phyloP scores from a whole-genome alignment of 768 basidiomycete species.

The Xerocomellus chrysenteron region DNA sequence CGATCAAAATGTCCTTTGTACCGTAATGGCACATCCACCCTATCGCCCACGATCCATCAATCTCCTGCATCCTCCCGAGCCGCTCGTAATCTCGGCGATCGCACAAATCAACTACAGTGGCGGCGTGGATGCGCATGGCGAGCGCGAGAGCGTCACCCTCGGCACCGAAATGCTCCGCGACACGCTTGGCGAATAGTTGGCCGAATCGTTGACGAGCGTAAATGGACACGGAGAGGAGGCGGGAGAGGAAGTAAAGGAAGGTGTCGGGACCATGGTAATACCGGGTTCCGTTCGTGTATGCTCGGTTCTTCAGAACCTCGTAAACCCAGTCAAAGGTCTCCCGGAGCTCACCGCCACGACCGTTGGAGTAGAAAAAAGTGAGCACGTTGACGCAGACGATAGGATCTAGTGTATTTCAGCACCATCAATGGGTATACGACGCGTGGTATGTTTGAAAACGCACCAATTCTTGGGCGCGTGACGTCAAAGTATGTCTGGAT shows the following conservation, averaged over 20 bases:
- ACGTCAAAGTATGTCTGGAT: conserved; percentile 22
- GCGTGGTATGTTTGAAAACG: background rate
- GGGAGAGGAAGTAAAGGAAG: conserved; percentile 25
- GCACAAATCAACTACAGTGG: conserved; percentile 7
- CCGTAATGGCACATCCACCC: conserved; percentile 20
- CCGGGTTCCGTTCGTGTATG: conserved; percentile 20
- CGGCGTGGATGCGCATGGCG: conserved; percentile 18
- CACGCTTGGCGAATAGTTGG: conserved; percentile 15
- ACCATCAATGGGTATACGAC: background rate
- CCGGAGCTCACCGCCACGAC: conserved; percentile 13
- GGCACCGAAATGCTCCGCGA: conserved; percentile 14
- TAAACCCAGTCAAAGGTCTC: conserved; percentile 24
- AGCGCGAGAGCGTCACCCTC: conserved; percentile 20
- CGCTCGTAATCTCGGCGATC: conserved; percentile 17
- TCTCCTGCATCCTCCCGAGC: conserved; percentile 17
- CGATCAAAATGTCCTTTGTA: conserved; percentile 2
- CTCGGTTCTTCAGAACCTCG: conserved; percentile 21
- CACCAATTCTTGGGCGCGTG: conserved; percentile 22
- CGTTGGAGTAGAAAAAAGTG: conserved; percentile 22
- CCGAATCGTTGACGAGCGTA: conserved; percentile 15
- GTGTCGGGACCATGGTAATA: conserved; percentile 20
- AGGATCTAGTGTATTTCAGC: conserved; percentile 5
- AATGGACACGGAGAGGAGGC: conserved; percentile 17
- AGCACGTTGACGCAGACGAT: conserved; percentile 20
- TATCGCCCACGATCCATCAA: conserved; percentile 21